Conservation (phyloP, 73 alveolate genomes). For the Urostyla sp. region DNA sequence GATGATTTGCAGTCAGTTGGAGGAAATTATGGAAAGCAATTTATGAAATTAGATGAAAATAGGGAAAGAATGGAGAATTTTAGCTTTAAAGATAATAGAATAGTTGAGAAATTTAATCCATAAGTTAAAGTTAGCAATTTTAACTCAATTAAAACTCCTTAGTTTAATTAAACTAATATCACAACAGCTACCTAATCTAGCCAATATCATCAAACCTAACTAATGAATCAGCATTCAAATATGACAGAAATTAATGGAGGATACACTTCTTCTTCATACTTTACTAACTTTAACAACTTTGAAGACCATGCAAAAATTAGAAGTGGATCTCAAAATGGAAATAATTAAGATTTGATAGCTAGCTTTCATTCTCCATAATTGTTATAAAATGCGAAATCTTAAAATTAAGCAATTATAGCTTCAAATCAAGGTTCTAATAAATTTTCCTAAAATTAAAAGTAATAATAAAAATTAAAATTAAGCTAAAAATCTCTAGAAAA, state of each 20-base stretch:
- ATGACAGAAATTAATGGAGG: too few relatives aligned
- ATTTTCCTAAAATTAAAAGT: too few relatives aligned
- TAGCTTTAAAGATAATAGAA: background rate
- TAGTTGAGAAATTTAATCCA: background rate
- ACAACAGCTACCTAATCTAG: constrained; percentile 48
- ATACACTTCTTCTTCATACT: too few relatives aligned
- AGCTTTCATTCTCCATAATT: too few relatives aligned
- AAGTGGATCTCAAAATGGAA: background rate
- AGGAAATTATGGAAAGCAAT: constrained; percentile 2
- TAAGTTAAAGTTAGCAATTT: too few relatives aligned
- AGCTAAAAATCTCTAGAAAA: too few relatives aligned
- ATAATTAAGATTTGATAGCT: too few relatives aligned
- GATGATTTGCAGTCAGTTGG: constrained; percentile 33
- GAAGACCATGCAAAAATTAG: constrained; percentile 46
- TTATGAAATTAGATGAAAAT: background rate
- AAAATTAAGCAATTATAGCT: too few relatives aligned
- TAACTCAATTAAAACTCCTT: background rate
- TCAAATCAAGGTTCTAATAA: too few relatives aligned
- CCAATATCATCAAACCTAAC: background rate
- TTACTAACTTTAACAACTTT: background rate
- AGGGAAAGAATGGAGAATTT: constrained; percentile 2
- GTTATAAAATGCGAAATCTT: too few relatives aligned
- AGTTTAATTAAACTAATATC: background rate
- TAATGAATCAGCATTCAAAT: too few relatives aligned
- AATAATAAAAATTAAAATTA: too few relatives aligned